These are phyloP conservation scores for Phytopythium boreale DNA, from an alignment of 352 stramenopile genomes.

Conservation along the genomic window DNA sequence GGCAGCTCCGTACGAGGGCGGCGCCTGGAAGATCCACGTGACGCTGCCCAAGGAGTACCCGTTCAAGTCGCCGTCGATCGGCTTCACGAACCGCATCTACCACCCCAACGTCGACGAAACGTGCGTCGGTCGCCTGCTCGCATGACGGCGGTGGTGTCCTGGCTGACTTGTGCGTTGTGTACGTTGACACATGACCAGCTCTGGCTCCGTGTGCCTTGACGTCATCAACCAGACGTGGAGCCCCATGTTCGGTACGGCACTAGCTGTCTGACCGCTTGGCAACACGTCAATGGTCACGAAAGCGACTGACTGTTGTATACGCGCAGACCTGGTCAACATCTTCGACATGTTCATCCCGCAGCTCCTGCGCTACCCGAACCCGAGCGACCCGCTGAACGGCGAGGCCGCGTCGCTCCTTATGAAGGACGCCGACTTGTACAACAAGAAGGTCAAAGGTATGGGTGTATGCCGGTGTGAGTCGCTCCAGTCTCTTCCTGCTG, in stretches of 20 bases:
- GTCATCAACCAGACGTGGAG: slow-evolving; percentile 96
- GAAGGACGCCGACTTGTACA: slow-evolving; percentile 86
- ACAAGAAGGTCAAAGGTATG: slow-evolving; percentile 85
- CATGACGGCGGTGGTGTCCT: slow-evolving; percentile 4
- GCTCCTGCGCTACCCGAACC: slow-evolving; percentile 91
- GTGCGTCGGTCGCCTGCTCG: slow-evolving; percentile 25
- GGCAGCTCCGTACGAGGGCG: slow-evolving; percentile 88
- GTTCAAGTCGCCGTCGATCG: slow-evolving; percentile 93
- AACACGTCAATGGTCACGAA: not conserved
- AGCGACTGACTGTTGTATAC: too few relatives aligned
- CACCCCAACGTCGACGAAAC: slow-evolving; percentile 94
- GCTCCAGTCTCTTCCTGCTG: not conserved
- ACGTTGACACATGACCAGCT: slow-evolving; percentile 30
- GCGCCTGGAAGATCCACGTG: slow-evolving; percentile 92
- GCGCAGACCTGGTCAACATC: slow-evolving; percentile 89
- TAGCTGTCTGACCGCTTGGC: not conserved
- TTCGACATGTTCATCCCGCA: slow-evolving; percentile 94
- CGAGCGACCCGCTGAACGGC: slow-evolving; percentile 89
- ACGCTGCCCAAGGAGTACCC: slow-evolving; percentile 91
- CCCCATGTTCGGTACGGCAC: slow-evolving; percentile 71
- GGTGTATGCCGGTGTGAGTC: not conserved
- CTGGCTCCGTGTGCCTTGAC: slow-evolving; percentile 91
- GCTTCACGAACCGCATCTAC: slow-evolving; percentile 92
- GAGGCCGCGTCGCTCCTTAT: slow-evolving; percentile 88
- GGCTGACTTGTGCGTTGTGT: not conserved